Percentiles rank a stretch among this genome's conserved stretches.
Evolutionary conservation across 2,329 filamentous ascomycete genomes (phyloP).

Genomic region (Pseudogymnoascus sp.): DNA sequence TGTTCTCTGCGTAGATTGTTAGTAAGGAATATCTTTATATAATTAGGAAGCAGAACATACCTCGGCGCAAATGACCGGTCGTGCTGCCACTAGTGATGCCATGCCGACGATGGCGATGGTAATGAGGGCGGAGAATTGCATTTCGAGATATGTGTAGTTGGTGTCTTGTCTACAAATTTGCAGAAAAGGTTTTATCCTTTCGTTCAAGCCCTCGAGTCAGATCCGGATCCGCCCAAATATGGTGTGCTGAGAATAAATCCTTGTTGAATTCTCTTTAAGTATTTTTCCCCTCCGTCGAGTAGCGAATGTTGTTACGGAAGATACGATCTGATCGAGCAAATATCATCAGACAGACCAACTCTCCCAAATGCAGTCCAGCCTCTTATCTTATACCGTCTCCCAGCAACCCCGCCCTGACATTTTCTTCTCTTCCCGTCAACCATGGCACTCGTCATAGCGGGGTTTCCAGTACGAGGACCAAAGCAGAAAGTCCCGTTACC

Average conservation of each 20-base stretch:
- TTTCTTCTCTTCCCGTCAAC: neutral
- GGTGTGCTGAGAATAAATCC: neutral
- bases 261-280: neutral
- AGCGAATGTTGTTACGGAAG: neutral
- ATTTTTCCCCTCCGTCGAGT: neutral
- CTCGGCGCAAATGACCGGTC: neutral
- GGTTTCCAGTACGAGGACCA: neutral
- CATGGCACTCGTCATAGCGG: conserved; percentile 1
- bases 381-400: neutral
- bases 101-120: neutral
- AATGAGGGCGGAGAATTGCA: neutral
- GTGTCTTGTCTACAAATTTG: neutral
- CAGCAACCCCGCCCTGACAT: neutral
- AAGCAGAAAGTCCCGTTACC: neutral
- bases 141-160: neutral
- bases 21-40: neutral
- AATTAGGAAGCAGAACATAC: neutral
- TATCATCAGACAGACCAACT: neutral
- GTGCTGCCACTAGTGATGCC: neutral
- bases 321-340: neutral
- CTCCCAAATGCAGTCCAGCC: neutral
- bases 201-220: neutral
- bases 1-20: neutral
- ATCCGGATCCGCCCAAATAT: neutral
- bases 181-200: neutral